These are phyloP conservation scores for Candida odintsovae DNA, from an alignment of 805 yeast genomes.

Conservation along the genomic window DNA sequence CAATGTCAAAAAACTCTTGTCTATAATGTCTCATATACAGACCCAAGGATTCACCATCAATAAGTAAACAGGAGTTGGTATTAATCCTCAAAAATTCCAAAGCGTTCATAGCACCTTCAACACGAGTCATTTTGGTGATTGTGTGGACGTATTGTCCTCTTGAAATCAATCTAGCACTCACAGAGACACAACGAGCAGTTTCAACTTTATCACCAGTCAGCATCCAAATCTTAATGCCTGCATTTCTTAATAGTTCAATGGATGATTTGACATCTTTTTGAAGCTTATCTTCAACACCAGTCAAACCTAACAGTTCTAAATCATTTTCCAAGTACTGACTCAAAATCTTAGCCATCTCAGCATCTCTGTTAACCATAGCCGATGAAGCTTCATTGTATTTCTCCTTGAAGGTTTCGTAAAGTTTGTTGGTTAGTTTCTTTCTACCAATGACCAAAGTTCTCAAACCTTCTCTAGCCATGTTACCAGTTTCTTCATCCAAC, in stretches of 20 bases:
- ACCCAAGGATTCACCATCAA: slow-evolving; percentile 90
- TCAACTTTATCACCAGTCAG: slow-evolving; percentile 98
- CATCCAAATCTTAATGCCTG: slow-evolving; percentile 99
- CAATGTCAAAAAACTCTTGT: slow-evolving; percentile 72
- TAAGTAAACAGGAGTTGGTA: slow-evolving; percentile 61
- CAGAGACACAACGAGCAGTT: slow-evolving; percentile 95
- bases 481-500: slow-evolving; percentile 95
- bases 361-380: slow-evolving; percentile 76
- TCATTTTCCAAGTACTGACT: slow-evolving; percentile 70
- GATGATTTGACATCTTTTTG: slow-evolving; percentile 90
- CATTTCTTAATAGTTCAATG: slow-evolving; percentile 87
- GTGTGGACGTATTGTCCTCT: slow-evolving; percentile 93
- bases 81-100: slow-evolving; percentile 67
- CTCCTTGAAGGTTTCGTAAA: slow-evolving; percentile 56
- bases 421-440: slow-evolving; percentile 50
- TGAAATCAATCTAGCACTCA: slow-evolving; percentile 88
- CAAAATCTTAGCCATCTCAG: slow-evolving; percentile 62
- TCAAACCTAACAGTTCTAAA: slow-evolving; percentile 80
- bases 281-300: slow-evolving; percentile 96
- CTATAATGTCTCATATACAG: slow-evolving; percentile 57
- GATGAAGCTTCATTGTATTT: slow-evolving; percentile 70
- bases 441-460: slow-evolving; percentile 94
- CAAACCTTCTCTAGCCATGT: slow-evolving; percentile 97
- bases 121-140: slow-evolving; percentile 55
- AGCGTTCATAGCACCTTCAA: slow-evolving; percentile 63